Evolutionary conservation across 2,329 filamentous ascomycete species (phyloP).

Genomic region (Amylocarpus encephaloides): DNA sequence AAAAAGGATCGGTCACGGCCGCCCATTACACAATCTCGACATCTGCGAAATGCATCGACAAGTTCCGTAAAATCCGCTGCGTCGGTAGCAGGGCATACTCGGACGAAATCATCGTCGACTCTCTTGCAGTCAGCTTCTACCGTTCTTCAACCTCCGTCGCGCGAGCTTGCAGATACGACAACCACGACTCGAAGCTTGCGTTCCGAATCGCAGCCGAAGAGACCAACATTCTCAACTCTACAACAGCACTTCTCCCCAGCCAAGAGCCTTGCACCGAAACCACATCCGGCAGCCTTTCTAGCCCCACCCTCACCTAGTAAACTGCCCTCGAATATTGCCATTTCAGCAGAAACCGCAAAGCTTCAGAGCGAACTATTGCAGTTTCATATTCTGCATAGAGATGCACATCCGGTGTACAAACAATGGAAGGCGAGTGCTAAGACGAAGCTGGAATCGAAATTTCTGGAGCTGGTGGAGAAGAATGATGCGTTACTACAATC

Average conservation of each 20-base stretch:
- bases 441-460: slow-evolving; percentile 40
- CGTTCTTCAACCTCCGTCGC: slow-evolving; percentile 17
- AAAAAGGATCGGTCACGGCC: slow-evolving; percentile 28
- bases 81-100: slow-evolving; percentile 18
- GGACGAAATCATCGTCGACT: slow-evolving; percentile 26
- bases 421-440: slow-evolving; percentile 54
- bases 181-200: slow-evolving; percentile 9
- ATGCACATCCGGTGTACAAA: slow-evolving; percentile 38
- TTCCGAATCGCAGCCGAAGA: slow-evolving; percentile 17
- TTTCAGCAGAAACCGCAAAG: slow-evolving; percentile 50
- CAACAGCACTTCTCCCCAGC: slow-evolving; percentile 64
- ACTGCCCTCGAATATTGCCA: slow-evolving; percentile 52
- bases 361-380: slow-evolving; percentile 61
- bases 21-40: slow-evolving; percentile 22
- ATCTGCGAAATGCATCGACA: slow-evolving; percentile 25
- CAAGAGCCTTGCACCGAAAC: slow-evolving; percentile 55
- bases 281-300: slow-evolving; percentile 50
- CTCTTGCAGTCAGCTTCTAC: slow-evolving; percentile 15
- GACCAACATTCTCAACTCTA: slow-evolving; percentile 47
- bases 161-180: slow-evolving; percentile 12
- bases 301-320: slow-evolving; percentile 57
- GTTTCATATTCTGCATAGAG: slow-evolving; percentile 56
- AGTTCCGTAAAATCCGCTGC: slow-evolving; percentile 7
- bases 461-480: slow-evolving; percentile 32
- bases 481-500: slow-evolving; percentile 37